These are phyloP conservation scores for Yamadazyma kanchanaburiensis DNA, from an alignment of 1,139 yeast species.

Conservation along the genomic window DNA sequence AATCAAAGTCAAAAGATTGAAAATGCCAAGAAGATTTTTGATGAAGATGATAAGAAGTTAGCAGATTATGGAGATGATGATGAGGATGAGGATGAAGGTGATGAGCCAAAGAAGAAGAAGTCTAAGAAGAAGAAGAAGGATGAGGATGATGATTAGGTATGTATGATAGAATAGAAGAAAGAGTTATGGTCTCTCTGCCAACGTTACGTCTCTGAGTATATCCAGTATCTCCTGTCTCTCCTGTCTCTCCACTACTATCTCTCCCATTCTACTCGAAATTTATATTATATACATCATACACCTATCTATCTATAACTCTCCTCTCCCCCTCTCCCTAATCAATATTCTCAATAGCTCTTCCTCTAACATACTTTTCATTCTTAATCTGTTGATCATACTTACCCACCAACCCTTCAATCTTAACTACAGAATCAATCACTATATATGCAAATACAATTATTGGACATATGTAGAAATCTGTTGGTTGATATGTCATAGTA, in stretches of 20 bases:
- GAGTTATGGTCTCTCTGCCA: too few species aligned
- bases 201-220: too few species aligned
- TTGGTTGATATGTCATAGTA: neutral
- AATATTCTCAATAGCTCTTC: slow-evolving; percentile 58
- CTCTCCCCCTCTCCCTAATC: too few species aligned
- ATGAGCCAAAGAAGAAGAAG: slow-evolving; percentile 6
- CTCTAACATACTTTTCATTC: slow-evolving; percentile 59
- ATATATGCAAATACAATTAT: slow-evolving; percentile 2
- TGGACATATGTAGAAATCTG: slow-evolving; percentile 2
- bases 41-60: slow-evolving; percentile 40
- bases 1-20: slow-evolving; percentile 71
- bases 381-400: slow-evolving; percentile 46
- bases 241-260: too few species aligned
- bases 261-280: too few species aligned
- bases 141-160: too few species aligned
- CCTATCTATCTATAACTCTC: too few species aligned
- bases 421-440: slow-evolving; percentile 6
- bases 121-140: slow-evolving; percentile 9
- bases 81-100: slow-evolving; percentile 7
- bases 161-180: too few species aligned
- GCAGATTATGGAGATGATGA: slow-evolving; percentile 11
- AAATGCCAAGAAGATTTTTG: slow-evolving; percentile 80
- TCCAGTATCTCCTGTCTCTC: too few species aligned
- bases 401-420: slow-evolving; percentile 2
- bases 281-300: too few species aligned